Evolutionary conservation across 352 stramenopile species (phyloP).

Genomic region (Thraustotheca clavata): DNA sequence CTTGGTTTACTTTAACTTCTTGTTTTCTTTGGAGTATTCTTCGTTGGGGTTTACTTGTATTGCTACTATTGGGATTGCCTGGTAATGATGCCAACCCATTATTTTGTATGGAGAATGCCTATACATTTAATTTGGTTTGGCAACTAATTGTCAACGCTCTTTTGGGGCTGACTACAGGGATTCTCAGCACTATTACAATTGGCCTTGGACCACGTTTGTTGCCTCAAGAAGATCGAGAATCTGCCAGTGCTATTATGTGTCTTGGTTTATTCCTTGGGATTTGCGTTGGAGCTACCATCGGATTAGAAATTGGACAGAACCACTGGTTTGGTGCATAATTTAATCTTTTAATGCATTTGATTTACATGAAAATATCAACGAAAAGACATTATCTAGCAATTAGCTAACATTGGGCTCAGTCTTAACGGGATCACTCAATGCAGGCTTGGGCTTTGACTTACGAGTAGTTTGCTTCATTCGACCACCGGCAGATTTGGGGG

Average conservation of each 20-base stretch:
- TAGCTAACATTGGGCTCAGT: too few relatives aligned
- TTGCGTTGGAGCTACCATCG: slow-evolving; percentile 31
- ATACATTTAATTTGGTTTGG: not conserved
- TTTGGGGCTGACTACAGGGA: slow-evolving; percentile 38
- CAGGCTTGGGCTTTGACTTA: slow-evolving; percentile 13
- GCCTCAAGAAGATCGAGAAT: slow-evolving; percentile 40
- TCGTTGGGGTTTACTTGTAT: slow-evolving; percentile 36
- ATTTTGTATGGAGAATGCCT: not conserved
- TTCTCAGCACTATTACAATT: slow-evolving; percentile 56
- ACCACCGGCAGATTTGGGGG: too few relatives aligned
- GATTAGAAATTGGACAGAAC: slow-evolving; percentile 40
- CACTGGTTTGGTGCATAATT: slow-evolving; percentile 30
- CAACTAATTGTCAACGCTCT: slow-evolving; percentile 29
- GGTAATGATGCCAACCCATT: slow-evolving; percentile 16
- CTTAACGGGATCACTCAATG: slow-evolving; percentile 16
- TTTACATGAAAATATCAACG: too few relatives aligned
- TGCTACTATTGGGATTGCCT: slow-evolving; percentile 44
- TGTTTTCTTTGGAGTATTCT: slow-evolving; percentile 32
- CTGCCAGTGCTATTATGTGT: slow-evolving; percentile 44
- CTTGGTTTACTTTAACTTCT: slow-evolving; percentile 40
- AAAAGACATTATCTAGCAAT: too few relatives aligned
- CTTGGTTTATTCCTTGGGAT: slow-evolving; percentile 48
- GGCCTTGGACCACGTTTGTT: slow-evolving; percentile 37
- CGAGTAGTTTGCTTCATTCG: not conserved
- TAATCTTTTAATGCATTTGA: too few relatives aligned